These are phyloP conservation scores for Aspergillus cavernicola DNA, from an alignment of 495 filamentous ascomycete species.

Conservation along the genomic window DNA sequence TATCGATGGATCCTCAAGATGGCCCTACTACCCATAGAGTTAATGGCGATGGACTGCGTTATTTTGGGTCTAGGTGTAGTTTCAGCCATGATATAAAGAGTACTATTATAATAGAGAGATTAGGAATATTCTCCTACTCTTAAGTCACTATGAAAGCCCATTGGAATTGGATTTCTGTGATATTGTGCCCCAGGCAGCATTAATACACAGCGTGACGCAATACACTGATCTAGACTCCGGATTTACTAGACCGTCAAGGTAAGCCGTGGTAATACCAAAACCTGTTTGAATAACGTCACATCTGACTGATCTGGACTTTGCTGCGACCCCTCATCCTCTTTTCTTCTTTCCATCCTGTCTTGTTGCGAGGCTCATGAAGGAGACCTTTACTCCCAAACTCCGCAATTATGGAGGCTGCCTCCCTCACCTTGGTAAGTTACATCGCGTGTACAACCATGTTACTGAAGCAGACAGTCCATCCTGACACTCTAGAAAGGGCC, in stretches of 20 bases:
- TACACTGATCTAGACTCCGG: not conserved
- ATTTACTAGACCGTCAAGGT: not conserved
- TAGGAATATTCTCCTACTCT: too few species aligned
- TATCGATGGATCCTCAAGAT: too few species aligned
- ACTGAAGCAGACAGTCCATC: slow-evolving; percentile 9
- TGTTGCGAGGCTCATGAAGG: not conserved
- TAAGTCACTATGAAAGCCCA: too few species aligned
- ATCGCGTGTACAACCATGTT: slow-evolving; percentile 12
- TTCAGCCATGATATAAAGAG: too few species aligned
- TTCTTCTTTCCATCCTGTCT: not conserved
- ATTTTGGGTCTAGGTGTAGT: too few species aligned
- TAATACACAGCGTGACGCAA: not conserved
- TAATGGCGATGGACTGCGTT: too few species aligned
- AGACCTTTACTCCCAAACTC: not conserved
- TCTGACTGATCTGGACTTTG: not conserved
- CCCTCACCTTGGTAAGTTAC: slow-evolving; percentile 52
- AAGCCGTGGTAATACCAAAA: not conserved
- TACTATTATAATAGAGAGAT: too few species aligned
- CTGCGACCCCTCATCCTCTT: not conserved
- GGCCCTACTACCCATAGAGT: too few species aligned
- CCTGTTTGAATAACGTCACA: not conserved
- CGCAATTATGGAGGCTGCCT: slow-evolving; percentile 55
- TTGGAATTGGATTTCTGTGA: too few species aligned
- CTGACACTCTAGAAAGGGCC: slow-evolving; percentile 57
- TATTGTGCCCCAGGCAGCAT: not conserved